A percentile compares a stretch with the other conserved stretches of the same genome.
phyloP scores from a whole-genome alignment of 1,139 yeast genomes.

The Zygosaccharomyces sapae region DNA sequence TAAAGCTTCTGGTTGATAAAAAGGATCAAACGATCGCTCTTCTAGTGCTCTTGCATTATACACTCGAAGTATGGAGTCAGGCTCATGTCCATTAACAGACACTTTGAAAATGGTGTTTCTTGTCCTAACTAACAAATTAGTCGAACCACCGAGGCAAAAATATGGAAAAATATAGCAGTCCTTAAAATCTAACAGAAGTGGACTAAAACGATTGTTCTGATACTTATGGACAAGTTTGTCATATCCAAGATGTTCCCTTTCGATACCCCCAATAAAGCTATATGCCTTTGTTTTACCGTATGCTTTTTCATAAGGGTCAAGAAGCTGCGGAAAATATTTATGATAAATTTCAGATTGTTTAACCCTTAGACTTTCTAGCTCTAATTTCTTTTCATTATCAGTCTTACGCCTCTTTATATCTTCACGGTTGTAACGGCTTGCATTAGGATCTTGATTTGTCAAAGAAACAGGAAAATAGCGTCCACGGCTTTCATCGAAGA shows the following conservation, averaged over 20 bases:
- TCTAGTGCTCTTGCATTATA: too few species aligned
- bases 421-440: slow-evolving; percentile 11
- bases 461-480: slow-evolving; percentile 44
- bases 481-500: slow-evolving; percentile 42
- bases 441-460: slow-evolving; percentile 4
- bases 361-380: background rate
- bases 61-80: too few species aligned
- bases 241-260: background rate
- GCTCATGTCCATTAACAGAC: background rate
- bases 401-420: slow-evolving; percentile 12
- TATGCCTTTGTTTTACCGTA: slow-evolving; percentile 3
- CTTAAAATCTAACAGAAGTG: background rate
- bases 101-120: background rate
- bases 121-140: background rate
- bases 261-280: slow-evolving; percentile 4
- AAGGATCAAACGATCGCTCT: background rate
- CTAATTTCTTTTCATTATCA: slow-evolving; percentile 5
- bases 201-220: background rate
- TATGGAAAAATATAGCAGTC: background rate
- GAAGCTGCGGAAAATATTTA: slow-evolving; percentile 1
- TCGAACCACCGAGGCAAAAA: background rate
- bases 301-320: slow-evolving; percentile 8
- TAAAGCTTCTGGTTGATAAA: background rate
- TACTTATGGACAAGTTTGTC: background rate
- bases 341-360: slow-evolving; percentile 3